Evolutionary conservation across 2,329 filamentous ascomycete genomes (phyloP), one percentile per base, ranked within the genome.

Genomic region (Paraconiothyrium sp.): DNA sequence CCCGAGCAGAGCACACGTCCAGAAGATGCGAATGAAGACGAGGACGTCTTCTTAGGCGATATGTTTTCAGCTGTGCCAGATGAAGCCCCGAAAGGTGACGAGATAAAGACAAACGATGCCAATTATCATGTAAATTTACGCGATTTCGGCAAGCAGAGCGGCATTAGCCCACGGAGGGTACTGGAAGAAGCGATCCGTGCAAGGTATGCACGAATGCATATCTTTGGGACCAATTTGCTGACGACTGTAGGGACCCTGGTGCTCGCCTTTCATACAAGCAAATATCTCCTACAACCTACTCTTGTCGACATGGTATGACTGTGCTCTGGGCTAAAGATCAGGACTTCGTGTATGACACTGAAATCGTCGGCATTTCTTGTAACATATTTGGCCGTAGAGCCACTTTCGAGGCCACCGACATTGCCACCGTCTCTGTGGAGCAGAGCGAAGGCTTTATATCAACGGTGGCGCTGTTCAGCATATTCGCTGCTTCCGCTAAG

Each of bases 371-470:
- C 8, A 72, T 88, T 30, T 75, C 73, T 1, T 80, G 81, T 54
- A 78, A 78, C 37, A 77, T 86, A 80, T 73, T 76, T 78, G 57
- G 82, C 66, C 76, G 77, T 48, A 78, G 75, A 11, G 78, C 90
- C 27, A 86, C 82, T 11, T 88, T 95, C 67, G 90, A 89, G 46
- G 97, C 97, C 90, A 84, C 81, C 4, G 84, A 85, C 0, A 79
- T 96, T 47, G 91, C 93, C 11, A 90, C 93, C 0, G 88, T 93
- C 0, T 90, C 93, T 57, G 69, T 84, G 13, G 88, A 89, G 66
- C 94, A 99, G 75, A 96, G 95, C 6, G 94, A 98, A 77, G 90
- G 90, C 1, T 98, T 90, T 69, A 86, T 95, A 46, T 92, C 93
- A 6, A 97, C 93, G 0, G 84, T 88, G 13, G 92, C 91, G 1